Base-by-base conservation (phyloP, 1,284 basidiomycete species). In the Puccinia sorghi region DNA sequence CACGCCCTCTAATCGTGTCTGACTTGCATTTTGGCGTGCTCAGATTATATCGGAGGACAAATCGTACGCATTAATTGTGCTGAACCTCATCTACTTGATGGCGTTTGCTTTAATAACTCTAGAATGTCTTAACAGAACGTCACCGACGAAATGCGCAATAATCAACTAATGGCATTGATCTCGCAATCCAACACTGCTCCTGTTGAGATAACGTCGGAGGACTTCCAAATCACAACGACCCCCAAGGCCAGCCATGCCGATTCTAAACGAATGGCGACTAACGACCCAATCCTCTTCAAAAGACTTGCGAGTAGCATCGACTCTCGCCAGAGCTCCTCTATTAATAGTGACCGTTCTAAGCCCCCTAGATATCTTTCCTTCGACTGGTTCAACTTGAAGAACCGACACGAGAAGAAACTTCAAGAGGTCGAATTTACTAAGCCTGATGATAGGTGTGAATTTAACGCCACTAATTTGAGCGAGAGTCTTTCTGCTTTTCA, bases 1-100 rank as follows among this genome's bases (percentile, higher is more conserved):
- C 20, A 39, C 25, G 3, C 46, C 22, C 13, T 41, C n/a, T 46
- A 39, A 54, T 27, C 8, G 59, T n/a, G 13, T n/a, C 25, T 72
- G 41, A 13, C 37, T 54, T 52, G 13, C 27, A 22, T 67, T 54
- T 15, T n/a, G 25, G 32, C 15, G 15, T 41, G 20, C 11, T 20
- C 50, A 72, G 76, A 78, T 48, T 78, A 46, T 37, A 64, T 78
- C 22, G 76, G 76, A 37, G 76, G 67, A 5, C 76, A 78, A 72
- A 59, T 78, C 11, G 76, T 78, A 48, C n/a, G 76, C 20, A 25
- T 8, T 6, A 48, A 17, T 50, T 54, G 20, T 20, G 17, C 22
- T 57, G n/a, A 4, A 57, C 25, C 20, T 27, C 32, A 20, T 57
- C 17, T 32, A 4, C 12, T 20, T 48, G 12, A 6, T 52, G 48